Conservation (phyloP, 371 early-diverging fungal genomes). For the Mortierella sp. region DNA sequence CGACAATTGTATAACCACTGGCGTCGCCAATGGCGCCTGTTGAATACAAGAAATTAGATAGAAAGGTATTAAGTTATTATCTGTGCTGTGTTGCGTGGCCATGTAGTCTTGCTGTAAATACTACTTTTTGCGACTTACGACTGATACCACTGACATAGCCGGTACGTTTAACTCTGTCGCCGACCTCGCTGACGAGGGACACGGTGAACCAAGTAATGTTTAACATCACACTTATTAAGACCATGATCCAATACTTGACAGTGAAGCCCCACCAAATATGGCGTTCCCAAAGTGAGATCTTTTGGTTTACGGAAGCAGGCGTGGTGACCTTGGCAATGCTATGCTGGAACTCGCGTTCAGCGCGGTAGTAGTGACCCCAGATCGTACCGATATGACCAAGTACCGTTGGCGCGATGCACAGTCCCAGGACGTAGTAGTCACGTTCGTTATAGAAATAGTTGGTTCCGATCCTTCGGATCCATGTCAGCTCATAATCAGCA, state of each 20-base stretch:
- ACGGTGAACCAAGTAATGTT: slow-evolving; percentile 41
- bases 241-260: slow-evolving; percentile 51
- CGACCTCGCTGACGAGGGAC: slow-evolving; percentile 14
- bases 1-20: slow-evolving; percentile 39
- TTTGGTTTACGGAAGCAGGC: slow-evolving; percentile 31
- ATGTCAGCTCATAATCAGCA: slow-evolving; percentile 43
- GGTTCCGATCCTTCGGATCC: slow-evolving; percentile 17
- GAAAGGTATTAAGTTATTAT: background rate
- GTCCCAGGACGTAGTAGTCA: slow-evolving; percentile 39
- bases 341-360: slow-evolving; percentile 55
- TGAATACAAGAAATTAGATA: background rate
- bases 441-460: slow-evolving; percentile 36
- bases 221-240: slow-evolving; percentile 20
- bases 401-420: slow-evolving; percentile 37
- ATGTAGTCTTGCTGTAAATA: background rate
- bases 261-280: slow-evolving; percentile 53
- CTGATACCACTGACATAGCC: slow-evolving; percentile 25
- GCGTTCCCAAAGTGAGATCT: slow-evolving; percentile 55
- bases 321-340: slow-evolving; percentile 54
- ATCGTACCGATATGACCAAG: slow-evolving; percentile 43
- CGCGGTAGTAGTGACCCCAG: slow-evolving; percentile 56
- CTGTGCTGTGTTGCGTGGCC: no score
- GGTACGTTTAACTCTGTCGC: slow-evolving; percentile 9
- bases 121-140: slow-evolving; percentile 32
- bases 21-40: slow-evolving; percentile 31